Percentiles rank a stretch among this genome's conserved stretches.
These are phyloP conservation scores for Plantago coronopus DNA, from an alignment of 305 asterid species.

Conservation along the genomic window DNA sequence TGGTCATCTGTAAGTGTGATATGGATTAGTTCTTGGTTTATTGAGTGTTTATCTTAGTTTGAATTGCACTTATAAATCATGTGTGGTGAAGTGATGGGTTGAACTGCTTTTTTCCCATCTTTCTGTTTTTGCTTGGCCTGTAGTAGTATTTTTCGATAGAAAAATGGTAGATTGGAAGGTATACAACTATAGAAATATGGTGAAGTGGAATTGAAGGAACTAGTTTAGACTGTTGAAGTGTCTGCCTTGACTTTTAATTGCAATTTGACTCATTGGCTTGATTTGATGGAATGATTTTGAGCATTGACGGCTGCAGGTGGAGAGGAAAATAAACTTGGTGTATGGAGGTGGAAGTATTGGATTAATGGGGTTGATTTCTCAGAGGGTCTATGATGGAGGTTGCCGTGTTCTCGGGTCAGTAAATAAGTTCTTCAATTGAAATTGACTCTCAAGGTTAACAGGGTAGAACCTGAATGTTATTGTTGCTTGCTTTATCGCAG, in stretches of 20 bases:
- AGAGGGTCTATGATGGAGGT: slow-evolving; percentile 83
- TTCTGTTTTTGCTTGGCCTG: background rate
- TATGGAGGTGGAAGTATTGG: slow-evolving; percentile 99
- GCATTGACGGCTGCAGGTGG: slow-evolving; percentile 51
- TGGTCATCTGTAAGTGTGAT: background rate
- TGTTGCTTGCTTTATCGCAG: slow-evolving; percentile 53
- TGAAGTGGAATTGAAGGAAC: background rate
- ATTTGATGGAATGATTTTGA: slow-evolving; percentile 11
- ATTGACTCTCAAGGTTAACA: background rate
- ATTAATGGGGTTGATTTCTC: slow-evolving; percentile 87
- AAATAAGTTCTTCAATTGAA: background rate
- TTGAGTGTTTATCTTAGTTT: slow-evolving; percentile 12
- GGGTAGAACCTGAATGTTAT: slow-evolving; percentile 25
- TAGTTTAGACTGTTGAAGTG: slow-evolving; percentile 9
- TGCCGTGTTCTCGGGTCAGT: slow-evolving; percentile 95
- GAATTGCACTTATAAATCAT: background rate
- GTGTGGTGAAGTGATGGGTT: background rate
- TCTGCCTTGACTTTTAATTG: slow-evolving; percentile 6
- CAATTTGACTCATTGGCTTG: slow-evolving; percentile 14
- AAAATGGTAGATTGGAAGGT: slow-evolving; percentile 1
- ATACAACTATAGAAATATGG: too few relatives aligned
- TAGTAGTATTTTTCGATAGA: background rate
- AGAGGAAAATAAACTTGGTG: slow-evolving; percentile 80
- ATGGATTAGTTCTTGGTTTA: slow-evolving; percentile 12
- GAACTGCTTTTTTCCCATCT: background rate